These are phyloP conservation scores for Leccinum fibrillosum DNA, from an alignment of 768 basidiomycete species.

Conservation along the genomic window DNA sequence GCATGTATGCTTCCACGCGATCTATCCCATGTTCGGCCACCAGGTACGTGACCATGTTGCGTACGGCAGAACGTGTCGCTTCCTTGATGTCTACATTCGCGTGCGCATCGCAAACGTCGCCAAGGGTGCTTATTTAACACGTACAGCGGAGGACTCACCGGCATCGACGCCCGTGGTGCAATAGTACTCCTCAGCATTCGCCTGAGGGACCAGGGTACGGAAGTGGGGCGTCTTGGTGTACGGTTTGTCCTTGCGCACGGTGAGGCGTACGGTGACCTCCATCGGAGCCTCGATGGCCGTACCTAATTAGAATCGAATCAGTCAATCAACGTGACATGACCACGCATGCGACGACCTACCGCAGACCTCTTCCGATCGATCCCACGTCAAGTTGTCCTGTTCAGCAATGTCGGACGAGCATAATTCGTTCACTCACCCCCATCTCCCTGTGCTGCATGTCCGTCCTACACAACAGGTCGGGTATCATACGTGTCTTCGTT, in stretches of 20 bases:
- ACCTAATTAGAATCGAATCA: slow-evolving; percentile 30
- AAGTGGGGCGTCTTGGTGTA: slow-evolving; percentile 62
- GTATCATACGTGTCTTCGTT: neutral
- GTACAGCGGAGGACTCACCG: slow-evolving; percentile 22
- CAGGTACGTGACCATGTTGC: slow-evolving; percentile 56
- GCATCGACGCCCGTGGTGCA: slow-evolving; percentile 56
- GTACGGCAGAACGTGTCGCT: slow-evolving; percentile 53
- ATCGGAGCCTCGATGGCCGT: slow-evolving; percentile 66
- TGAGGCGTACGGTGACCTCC: slow-evolving; percentile 51
- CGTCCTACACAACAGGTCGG: slow-evolving; percentile 40
- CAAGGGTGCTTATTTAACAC: neutral
- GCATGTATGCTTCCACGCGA: slow-evolving; percentile 54
- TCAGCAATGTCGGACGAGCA: neutral
- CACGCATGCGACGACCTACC: slow-evolving; percentile 34
- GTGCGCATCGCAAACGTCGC: neutral
- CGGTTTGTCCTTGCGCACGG: slow-evolving; percentile 52
- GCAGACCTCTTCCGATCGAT: slow-evolving; percentile 47
- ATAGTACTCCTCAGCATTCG: slow-evolving; percentile 40
- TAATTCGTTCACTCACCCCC: slow-evolving; percentile 42
- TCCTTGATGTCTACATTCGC: slow-evolving; percentile 43
- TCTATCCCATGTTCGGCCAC: slow-evolving; percentile 40
- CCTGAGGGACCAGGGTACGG: slow-evolving; percentile 27
- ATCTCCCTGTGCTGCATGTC: slow-evolving; percentile 65
- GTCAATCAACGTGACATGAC: neutral
- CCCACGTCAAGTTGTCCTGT: neutral